Percentiles rank a stretch among this genome's conserved stretches.
These are phyloP conservation scores for Fomitopsis pinicola DNA, from an alignment of 1,284 basidiomycete genomes.

Conservation along the genomic window DNA sequence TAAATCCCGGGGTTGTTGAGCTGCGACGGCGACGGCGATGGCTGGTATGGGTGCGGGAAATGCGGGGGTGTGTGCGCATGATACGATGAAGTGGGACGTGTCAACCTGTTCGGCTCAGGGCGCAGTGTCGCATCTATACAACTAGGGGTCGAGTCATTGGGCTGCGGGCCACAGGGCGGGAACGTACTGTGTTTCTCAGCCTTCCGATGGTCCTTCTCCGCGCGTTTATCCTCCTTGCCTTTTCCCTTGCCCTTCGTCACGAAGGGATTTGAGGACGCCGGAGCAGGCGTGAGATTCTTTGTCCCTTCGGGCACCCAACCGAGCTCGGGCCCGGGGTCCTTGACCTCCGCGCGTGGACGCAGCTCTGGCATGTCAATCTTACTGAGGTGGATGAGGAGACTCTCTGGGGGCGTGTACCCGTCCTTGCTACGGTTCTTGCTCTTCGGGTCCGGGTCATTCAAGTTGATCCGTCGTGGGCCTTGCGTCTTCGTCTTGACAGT, in stretches of 20 bases:
- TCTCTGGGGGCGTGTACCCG: slow-evolving; percentile 58
- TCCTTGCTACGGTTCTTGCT: slow-evolving; percentile 33
- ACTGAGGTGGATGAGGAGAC: slow-evolving; percentile 68
- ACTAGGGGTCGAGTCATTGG: not conserved
- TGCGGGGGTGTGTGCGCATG: slow-evolving; percentile 16
- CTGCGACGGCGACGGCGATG: slow-evolving; percentile 42
- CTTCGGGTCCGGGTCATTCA: slow-evolving; percentile 42
- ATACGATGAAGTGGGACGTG: slow-evolving; percentile 6
- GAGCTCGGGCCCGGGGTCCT: slow-evolving; percentile 3
- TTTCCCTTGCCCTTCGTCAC: slow-evolving; percentile 2
- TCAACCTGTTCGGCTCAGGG: slow-evolving; percentile 7
- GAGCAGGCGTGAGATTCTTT: not conserved
- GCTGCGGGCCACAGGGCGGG: not conserved
- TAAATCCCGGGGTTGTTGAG: slow-evolving; percentile 41
- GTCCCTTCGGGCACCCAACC: slow-evolving; percentile 1
- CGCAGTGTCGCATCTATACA: not conserved
- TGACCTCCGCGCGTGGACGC: slow-evolving; percentile 38
- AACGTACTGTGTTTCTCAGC: slow-evolving; percentile 14
- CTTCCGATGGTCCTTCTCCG: slow-evolving; percentile 21
- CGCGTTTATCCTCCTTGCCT: slow-evolving; percentile 13
- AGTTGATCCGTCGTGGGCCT: slow-evolving; percentile 63
- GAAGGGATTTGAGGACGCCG: not conserved
- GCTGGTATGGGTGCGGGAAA: slow-evolving; percentile 32
- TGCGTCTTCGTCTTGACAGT: slow-evolving; percentile 34
- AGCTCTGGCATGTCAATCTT: slow-evolving; percentile 83